Conservation (phyloP, 805 yeast species). For the Metschnikowia koreensis region DNA sequence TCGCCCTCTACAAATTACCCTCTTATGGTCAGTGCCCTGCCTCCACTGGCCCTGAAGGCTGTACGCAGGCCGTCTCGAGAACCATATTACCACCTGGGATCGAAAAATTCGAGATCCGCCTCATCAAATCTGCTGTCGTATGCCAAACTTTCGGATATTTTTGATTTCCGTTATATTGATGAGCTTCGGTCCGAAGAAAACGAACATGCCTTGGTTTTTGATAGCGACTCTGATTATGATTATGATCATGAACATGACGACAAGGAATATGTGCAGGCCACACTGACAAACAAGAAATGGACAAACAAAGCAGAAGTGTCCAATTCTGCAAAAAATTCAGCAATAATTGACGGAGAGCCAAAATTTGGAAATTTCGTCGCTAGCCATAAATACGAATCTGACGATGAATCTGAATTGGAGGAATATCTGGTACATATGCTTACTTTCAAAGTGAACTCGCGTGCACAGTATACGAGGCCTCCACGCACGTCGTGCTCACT, state of each 20-base stretch:
- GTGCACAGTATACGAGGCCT: slow-evolving; percentile 15
- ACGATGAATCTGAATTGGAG: slow-evolving; percentile 16
- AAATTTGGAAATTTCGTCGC: background rate
- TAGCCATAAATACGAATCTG: background rate
- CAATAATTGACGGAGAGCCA: too few species aligned
- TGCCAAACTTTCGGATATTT: slow-evolving; percentile 18
- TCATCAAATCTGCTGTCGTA: slow-evolving; percentile 12
- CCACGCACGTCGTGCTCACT: slow-evolving; percentile 7
- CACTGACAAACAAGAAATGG: too few species aligned
- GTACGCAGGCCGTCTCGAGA: slow-evolving; percentile 18
- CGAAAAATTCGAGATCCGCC: slow-evolving; percentile 6
- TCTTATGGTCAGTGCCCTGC: slow-evolving; percentile 5
- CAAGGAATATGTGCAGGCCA: too few species aligned
- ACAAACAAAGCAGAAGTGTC: too few species aligned
- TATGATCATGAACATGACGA: background rate
- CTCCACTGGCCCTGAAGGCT: slow-evolving; percentile 8
- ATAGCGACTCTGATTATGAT: slow-evolving; percentile 18
- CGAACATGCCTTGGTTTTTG: slow-evolving; percentile 17
- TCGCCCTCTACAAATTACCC: slow-evolving; percentile 12
- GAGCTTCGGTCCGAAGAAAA: slow-evolving; percentile 1
- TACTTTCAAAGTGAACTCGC: slow-evolving; percentile 18
- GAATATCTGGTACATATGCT: slow-evolving; percentile 19
- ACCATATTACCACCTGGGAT: slow-evolving; percentile 14
- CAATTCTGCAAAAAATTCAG: too few species aligned
- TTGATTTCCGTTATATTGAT: slow-evolving; percentile 15